Evolutionary conservation across 2,329 filamentous ascomycete species (phyloP).

Genomic region (Westerdykella sp.): DNA sequence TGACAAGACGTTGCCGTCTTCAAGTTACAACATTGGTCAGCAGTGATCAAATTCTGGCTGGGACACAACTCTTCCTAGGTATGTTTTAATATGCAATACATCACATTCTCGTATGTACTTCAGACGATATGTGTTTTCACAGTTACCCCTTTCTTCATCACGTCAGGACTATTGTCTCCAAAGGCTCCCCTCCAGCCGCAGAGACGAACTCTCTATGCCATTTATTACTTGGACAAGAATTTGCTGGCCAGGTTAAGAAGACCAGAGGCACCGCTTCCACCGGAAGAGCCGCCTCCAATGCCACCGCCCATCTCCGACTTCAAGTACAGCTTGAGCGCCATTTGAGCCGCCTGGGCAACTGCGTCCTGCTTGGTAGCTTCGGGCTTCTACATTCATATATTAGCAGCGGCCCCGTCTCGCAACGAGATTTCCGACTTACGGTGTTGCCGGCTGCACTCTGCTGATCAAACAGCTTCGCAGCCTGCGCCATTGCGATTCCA

Average conservation of each 20-base stretch:
- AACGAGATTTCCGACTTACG: slow-evolving; percentile 30
- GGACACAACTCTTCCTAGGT: too few relatives aligned
- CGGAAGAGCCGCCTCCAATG: slow-evolving; percentile 38
- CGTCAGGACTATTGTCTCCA: too few relatives aligned
- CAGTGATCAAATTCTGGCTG: too few relatives aligned
- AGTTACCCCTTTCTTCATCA: too few relatives aligned
- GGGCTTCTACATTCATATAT: slow-evolving; percentile 25
- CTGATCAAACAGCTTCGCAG: slow-evolving; percentile 67
- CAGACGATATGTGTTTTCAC: too few relatives aligned
- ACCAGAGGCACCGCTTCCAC: slow-evolving; percentile 43
- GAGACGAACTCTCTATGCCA: too few relatives aligned
- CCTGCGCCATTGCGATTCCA: slow-evolving; percentile 81
- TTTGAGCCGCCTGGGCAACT: slow-evolving; percentile 72
- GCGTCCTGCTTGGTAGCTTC: slow-evolving; percentile 73
- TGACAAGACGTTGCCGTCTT: too few relatives aligned
- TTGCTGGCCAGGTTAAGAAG: slow-evolving; percentile 56
- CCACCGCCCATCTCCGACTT: slow-evolving; percentile 58
- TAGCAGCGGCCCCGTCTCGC: slow-evolving; percentile 39
- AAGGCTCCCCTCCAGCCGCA: too few relatives aligned
- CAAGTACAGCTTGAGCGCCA: slow-evolving; percentile 86
- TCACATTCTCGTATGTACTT: too few relatives aligned
- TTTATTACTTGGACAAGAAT: slow-evolving; percentile 42
- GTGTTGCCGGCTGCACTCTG: slow-evolving; percentile 52
- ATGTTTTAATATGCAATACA: too few relatives aligned
- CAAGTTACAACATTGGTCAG: too few relatives aligned